A percentile compares a stretch with the other conserved stretches of the same genome.
Evolutionary conservation across 2,329 filamentous ascomycete species (phyloP).

Genomic region (Pseudogymnoascus sp.): DNA sequence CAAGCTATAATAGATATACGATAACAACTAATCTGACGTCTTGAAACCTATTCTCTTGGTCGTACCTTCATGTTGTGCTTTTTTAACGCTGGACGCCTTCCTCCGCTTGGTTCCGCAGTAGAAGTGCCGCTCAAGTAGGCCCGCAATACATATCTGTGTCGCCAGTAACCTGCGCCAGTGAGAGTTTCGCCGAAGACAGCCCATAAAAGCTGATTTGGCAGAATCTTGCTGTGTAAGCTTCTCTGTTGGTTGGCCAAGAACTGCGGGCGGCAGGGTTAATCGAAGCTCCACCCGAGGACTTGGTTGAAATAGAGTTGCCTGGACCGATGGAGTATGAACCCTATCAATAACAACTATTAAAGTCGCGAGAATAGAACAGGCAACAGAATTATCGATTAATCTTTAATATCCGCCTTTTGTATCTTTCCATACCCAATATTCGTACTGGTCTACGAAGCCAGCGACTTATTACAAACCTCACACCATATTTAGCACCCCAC

Average conservation of each 20-base stretch:
- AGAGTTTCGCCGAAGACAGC: background rate
- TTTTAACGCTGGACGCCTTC: background rate
- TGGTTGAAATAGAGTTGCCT: constrained; percentile 1
- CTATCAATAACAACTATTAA: background rate
- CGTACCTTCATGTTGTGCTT: background rate
- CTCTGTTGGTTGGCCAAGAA: background rate
- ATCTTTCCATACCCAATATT: background rate
- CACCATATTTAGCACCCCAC: background rate
- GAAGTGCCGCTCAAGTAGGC: background rate
- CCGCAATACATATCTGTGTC: background rate
- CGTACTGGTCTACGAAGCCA: background rate
- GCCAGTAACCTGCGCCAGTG: background rate
- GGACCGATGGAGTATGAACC: background rate
- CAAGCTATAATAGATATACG: constrained; percentile 2
- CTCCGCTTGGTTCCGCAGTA: background rate
- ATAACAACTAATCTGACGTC: background rate
- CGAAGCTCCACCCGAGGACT: background rate
- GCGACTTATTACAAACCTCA: background rate
- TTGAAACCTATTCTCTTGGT: background rate
- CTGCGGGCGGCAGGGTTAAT: background rate
- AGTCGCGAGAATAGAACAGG: background rate
- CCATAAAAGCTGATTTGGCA: background rate
- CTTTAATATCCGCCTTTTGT: no score
- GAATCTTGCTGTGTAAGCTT: background rate
- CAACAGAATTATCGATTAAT: background rate